A percentile compares a stretch with the other conserved stretches of the same genome.
phyloP scores from a whole-genome alignment of 805 yeast species.

The Cyberlindnera bimundalis region DNA sequence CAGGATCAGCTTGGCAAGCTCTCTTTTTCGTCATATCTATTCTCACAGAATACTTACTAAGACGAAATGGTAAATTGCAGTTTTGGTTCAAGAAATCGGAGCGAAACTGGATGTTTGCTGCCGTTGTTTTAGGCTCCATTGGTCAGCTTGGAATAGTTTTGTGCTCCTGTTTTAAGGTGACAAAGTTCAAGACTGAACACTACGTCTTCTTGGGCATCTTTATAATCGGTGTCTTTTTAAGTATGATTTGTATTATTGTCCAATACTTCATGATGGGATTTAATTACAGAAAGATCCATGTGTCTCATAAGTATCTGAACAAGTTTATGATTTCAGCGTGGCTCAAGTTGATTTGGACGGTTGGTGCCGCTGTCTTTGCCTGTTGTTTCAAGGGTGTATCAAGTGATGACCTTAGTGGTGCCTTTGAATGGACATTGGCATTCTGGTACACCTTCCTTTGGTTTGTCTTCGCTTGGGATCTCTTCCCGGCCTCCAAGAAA shows the following conservation, averaged over 20 bases:
- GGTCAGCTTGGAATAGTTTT: constrained; percentile 74
- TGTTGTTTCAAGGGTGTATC: constrained; percentile 55
- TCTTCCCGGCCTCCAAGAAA: constrained; percentile 56
- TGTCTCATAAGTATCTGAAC: constrained; percentile 34
- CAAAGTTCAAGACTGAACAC: constrained; percentile 52
- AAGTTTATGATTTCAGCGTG: constrained; percentile 46
- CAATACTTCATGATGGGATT: constrained; percentile 47
- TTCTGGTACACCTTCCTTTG: constrained; percentile 77
- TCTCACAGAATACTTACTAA: constrained; percentile 56
- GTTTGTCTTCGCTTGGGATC: constrained; percentile 62
- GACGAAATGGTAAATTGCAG: constrained; percentile 51
- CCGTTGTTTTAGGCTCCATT: constrained; percentile 42
- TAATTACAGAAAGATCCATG: constrained; percentile 38
- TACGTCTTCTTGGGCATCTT: constrained; percentile 69
- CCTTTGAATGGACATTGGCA: constrained; percentile 83
- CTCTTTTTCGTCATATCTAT: constrained; percentile 64
- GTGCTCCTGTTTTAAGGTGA: constrained; percentile 71
- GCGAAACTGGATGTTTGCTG: constrained; percentile 38
- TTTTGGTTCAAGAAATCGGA: constrained; percentile 38
- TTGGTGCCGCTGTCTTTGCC: constrained; percentile 64
- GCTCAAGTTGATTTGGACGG: constrained; percentile 62
- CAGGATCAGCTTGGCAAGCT: constrained; percentile 76
- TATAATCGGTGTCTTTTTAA: constrained; percentile 59
- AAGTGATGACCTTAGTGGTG: constrained; percentile 30
- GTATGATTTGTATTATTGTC: constrained; percentile 41